Conservation (phyloP, 345 rosid genomes). For the Boechera stricta region DNA sequence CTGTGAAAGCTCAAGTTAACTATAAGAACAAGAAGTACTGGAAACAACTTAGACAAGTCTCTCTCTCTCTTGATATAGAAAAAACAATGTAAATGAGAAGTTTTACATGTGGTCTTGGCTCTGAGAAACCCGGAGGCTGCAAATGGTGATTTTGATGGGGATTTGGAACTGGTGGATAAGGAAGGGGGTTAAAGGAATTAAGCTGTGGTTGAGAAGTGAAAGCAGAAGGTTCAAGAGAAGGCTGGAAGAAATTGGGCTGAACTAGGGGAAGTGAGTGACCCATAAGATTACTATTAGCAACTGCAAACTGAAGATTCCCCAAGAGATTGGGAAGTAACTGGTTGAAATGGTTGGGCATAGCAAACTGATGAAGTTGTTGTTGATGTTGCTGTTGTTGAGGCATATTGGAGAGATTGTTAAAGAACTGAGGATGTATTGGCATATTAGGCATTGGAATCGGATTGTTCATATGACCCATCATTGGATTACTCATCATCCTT, state of each 20-base stretch:
- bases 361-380: conserved; percentile 42
- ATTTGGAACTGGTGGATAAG: conserved; percentile 34
- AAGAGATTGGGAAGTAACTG: conserved; percentile 53
- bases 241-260: conserved; percentile 47
- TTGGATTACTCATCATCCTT: conserved; percentile 47
- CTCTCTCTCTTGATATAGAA: neutral
- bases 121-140: conserved; percentile 38
- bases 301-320: conserved; percentile 53
- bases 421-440: conserved; percentile 42
- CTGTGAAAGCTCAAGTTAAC: conserved; percentile 44
- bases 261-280: conserved; percentile 50
- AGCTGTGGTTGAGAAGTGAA: conserved; percentile 46
- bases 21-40: conserved; percentile 2
- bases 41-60: neutral
- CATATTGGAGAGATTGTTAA: conserved; percentile 38
- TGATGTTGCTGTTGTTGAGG: conserved; percentile 47
- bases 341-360: conserved; percentile 50
- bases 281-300: conserved; percentile 35
- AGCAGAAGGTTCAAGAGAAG: conserved; percentile 37
- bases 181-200: conserved; percentile 39
- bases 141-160: conserved; percentile 42
- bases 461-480: conserved; percentile 52
- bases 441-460: conserved; percentile 27
- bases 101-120: conserved; percentile 44
- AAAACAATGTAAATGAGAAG: neutral